These are phyloP conservation scores for Gossypium trilobum DNA, from an alignment of 441 rosid species.

Conservation along the genomic window DNA sequence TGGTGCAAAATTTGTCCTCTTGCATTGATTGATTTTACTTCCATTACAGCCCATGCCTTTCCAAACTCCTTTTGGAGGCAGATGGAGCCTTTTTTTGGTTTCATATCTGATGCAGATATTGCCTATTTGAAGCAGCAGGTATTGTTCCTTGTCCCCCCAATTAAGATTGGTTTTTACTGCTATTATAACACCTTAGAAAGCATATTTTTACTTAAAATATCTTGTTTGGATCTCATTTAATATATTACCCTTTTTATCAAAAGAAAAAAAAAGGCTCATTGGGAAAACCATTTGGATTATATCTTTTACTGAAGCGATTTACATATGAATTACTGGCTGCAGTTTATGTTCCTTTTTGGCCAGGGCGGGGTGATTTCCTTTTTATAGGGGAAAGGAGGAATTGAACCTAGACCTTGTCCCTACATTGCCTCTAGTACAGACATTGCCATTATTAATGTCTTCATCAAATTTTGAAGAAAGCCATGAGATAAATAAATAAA, in stretches of 20 bases:
- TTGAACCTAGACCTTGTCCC: constrained; percentile 7
- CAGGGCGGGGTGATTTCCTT: background rate
- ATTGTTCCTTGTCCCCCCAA: constrained; percentile 12
- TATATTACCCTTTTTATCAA: background rate
- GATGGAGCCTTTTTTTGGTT: constrained; percentile 70
- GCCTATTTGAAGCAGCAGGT: constrained; percentile 68
- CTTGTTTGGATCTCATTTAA: background rate
- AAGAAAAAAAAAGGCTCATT: background rate
- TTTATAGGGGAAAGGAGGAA: background rate
- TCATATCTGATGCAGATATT: constrained; percentile 63
- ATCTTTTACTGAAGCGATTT: background rate
- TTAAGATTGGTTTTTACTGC: background rate
- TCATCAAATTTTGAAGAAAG: background rate
- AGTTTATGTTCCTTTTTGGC: background rate
- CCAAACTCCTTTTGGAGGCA: constrained; percentile 70
- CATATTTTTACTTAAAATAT: background rate
- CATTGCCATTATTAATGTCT: background rate
- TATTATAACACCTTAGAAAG: background rate
- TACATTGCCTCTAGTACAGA: background rate
- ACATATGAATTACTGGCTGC: background rate
- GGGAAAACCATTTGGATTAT: background rate
- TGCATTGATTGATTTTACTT: constrained; percentile 26
- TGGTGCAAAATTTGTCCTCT: constrained; percentile 3
- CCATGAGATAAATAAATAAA: background rate
- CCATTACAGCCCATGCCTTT: constrained; percentile 49